Evolutionary conservation across 257 asterid species (phyloP).

Genomic region (Voacanga thouarsii): DNA sequence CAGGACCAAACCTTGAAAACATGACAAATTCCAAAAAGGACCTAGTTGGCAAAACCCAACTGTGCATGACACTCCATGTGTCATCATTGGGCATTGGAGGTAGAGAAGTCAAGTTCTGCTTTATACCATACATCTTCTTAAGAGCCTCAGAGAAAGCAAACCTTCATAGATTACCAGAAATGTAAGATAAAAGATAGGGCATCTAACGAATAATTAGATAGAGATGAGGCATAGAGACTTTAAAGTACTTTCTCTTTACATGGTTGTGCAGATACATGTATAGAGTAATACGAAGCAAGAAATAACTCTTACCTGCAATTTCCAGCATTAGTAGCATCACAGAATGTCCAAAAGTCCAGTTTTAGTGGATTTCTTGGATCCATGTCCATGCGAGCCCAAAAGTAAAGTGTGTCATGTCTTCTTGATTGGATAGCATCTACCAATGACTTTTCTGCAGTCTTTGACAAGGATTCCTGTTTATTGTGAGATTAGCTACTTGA

Average conservation of each 20-base stretch:
- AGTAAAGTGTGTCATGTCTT: conserved; percentile 74
- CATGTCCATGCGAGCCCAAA: conserved; percentile 78
- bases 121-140: conserved; percentile 78
- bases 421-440: conserved; percentile 60
- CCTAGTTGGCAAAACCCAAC: conserved; percentile 89
- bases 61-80: conserved; percentile 92
- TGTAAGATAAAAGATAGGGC: background rate
- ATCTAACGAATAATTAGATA: background rate
- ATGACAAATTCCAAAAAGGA: conserved; percentile 87
- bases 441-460: conserved; percentile 70
- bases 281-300: background rate
- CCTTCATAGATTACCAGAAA: conserved; percentile 32
- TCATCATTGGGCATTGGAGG: conserved; percentile 75
- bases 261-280: background rate
- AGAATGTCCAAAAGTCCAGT: conserved; percentile 94
- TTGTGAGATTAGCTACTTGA: conserved; percentile 5
- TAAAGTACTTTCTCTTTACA: background rate
- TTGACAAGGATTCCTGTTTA: conserved; percentile 70
- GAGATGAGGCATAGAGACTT: background rate
- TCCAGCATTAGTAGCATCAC: conserved; percentile 90
- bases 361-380: conserved; percentile 57
- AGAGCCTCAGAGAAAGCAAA: conserved; percentile 74
- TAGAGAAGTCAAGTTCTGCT: conserved; percentile 57
- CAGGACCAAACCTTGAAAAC: conserved; percentile 79
- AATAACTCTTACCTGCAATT: conserved; percentile 74